Evolutionary conservation across 345 rosid genomes (phyloP), one percentile per base, ranked within the genome.

Genomic region (Trapa incisa): DNA sequence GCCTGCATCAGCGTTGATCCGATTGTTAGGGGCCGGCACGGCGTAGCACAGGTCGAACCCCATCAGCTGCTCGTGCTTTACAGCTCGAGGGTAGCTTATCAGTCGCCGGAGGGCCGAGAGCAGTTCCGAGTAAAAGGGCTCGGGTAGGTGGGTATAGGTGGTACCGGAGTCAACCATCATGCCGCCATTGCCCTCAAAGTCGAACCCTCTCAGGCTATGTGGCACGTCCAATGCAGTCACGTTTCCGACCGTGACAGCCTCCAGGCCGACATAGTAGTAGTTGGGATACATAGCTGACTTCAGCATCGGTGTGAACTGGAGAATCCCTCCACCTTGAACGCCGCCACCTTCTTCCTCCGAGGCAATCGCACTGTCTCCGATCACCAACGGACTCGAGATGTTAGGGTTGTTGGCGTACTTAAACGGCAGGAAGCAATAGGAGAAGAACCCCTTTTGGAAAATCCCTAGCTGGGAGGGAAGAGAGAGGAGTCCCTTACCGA

Each of bases 91-190:
- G 65, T 86, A 81, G 16, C 50, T 74, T 60, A 89, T 74, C 14
- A 11, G 2, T 36, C 84, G 73, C 42, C 83, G 75, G 60, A 92
- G 79, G 47, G 76, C 16, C 9, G 82, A 74, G 65, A 87, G 86
- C 37, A 92, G 75, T 61, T 83, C 74, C 2, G 95, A 84, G 73
- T 89, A 89, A 66, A 85, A 75, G 2, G 95, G 89, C 50, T 85
- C 75, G 0, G 95, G 95, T 3, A 89, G 75, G 73, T 89, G 96
- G 39, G 98, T 89, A 72, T 89, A 89, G 33, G 96, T 89, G 0
- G 95, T 89, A 69, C 98, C 92, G 1, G 95, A 92, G 72, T 92
- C 98, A 5, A 92, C 79, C 79, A 89, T 48, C 79, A 92, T 69
- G 16, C 98, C 96, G 3, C 98, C 95, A 67, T 89, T 89, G 38